Percentiles rank a stretch among this genome's conserved stretches.
Conservation (phyloP, 2,329 filamentous ascomycete species). For the Epicoccum nigrum region DNA sequence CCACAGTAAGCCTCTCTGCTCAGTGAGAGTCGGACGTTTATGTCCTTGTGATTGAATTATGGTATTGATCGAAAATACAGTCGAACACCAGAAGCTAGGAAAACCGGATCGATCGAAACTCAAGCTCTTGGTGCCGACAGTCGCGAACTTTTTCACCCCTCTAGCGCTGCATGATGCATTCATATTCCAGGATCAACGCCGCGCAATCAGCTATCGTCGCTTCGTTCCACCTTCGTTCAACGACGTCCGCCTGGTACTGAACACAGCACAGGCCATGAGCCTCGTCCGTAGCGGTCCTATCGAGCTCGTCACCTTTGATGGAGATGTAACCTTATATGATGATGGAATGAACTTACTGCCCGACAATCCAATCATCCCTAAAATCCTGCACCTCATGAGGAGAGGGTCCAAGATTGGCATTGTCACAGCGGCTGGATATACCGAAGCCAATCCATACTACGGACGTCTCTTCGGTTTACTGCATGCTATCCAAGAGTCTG, state of each 20-base stretch:
- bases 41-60: neutral
- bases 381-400: slow-evolving; percentile 72
- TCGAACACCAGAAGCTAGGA: slow-evolving; percentile 70
- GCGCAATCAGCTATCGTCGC: slow-evolving; percentile 86
- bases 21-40: neutral
- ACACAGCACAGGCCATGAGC: slow-evolving; percentile 92
- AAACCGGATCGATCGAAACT: slow-evolving; percentile 81
- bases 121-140: slow-evolving; percentile 85
- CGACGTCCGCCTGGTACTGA: slow-evolving; percentile 89
- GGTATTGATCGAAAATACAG: slow-evolving; percentile 50
- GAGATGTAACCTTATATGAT: slow-evolving; percentile 91
- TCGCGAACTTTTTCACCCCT: slow-evolving; percentile 92
- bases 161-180: slow-evolving; percentile 89
- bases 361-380: slow-evolving; percentile 76
- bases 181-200: slow-evolving; percentile 82
- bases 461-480: slow-evolving; percentile 84
- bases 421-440: slow-evolving; percentile 95
- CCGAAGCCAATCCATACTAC: slow-evolving; percentile 84
- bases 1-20: slow-evolving; percentile 67
- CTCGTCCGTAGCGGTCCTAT: slow-evolving; percentile 76
- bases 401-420: slow-evolving; percentile 87
- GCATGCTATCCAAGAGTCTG: slow-evolving; percentile 72
- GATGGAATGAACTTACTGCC: slow-evolving; percentile 79
- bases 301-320: slow-evolving; percentile 92
- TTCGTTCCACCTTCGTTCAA: slow-evolving; percentile 98